Conservation (phyloP, 1,284 basidiomycete genomes). For the Leccinum glutinopallens region DNA sequence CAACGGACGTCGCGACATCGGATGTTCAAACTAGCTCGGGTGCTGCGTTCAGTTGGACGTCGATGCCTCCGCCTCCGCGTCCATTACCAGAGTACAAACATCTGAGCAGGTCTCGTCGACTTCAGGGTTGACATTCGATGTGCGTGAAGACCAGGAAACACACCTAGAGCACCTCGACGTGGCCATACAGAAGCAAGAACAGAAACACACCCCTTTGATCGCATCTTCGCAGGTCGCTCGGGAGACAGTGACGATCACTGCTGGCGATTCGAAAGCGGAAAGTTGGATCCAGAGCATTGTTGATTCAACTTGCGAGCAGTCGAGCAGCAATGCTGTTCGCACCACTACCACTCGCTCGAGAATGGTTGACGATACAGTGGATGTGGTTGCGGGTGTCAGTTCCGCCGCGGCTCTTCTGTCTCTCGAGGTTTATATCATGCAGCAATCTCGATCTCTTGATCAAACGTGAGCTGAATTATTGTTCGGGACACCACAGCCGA, state of each 20-base stretch:
- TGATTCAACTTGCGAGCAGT: background rate
- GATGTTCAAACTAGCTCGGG: background rate
- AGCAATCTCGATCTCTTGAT: background rate
- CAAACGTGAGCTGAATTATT: constrained; percentile 1
- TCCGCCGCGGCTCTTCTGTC: background rate
- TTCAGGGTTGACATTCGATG: background rate
- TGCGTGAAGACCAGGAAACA: background rate
- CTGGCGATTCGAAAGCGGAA: background rate
- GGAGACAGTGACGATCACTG: background rate
- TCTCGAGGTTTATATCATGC: background rate
- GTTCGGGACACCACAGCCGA: background rate
- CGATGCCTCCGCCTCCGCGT: background rate
- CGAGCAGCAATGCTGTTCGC: background rate
- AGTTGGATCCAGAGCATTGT: background rate
- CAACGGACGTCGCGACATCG: background rate
- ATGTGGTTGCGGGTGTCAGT: background rate
- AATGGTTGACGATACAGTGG: background rate
- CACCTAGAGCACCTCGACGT: background rate
- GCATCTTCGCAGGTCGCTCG: background rate
- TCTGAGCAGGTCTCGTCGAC: background rate
- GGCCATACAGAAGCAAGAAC: background rate
- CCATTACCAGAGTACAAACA: background rate
- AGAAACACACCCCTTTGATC: background rate
- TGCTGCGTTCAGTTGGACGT: background rate
- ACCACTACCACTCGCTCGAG: background rate